phyloP scores from a whole-genome alignment of 345 rosid species.

The Crucihimalaya himalaica region DNA sequence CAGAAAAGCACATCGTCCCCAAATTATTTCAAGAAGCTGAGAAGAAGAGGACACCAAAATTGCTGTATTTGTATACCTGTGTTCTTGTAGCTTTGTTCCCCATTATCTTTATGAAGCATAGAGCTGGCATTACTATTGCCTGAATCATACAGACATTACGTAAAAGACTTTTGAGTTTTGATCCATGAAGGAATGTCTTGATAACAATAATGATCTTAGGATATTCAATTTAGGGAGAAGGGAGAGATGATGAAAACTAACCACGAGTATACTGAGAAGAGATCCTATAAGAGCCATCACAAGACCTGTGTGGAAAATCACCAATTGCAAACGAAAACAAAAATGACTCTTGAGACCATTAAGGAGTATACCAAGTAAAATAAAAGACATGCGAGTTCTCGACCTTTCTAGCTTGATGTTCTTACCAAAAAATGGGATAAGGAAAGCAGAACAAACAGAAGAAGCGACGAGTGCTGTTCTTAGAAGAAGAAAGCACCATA shows the following conservation, averaged over 20 bases:
- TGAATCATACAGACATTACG: constrained; percentile 36
- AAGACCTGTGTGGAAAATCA: constrained; percentile 55
- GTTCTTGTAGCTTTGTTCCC: constrained; percentile 67
- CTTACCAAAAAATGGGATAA: constrained; percentile 87
- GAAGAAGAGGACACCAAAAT: background rate
- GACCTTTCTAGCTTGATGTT: background rate
- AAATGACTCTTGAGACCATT: background rate
- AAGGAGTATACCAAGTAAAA: background rate
- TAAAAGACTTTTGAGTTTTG: background rate
- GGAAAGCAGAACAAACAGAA: constrained; percentile 77
- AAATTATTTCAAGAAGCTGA: background rate
- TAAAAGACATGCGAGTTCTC: background rate
- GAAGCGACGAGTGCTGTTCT: constrained; percentile 77
- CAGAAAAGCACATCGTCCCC: background rate
- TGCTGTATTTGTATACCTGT: constrained; percentile 46
- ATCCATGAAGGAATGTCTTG: constrained; percentile 1
- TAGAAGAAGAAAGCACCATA: constrained; percentile 66
- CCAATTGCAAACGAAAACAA: background rate
- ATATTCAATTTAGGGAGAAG: background rate
- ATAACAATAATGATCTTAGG: background rate
- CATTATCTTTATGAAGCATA: constrained; percentile 75
- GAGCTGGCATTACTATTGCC: constrained; percentile 78
- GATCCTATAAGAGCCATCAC: constrained; percentile 95
- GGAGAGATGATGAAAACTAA: constrained; percentile 41
- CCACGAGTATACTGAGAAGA: constrained; percentile 77